Evolutionary conservation across 2,329 filamentous ascomycete genomes (phyloP).

Genomic region (Pseudogymnoascus sp.): DNA sequence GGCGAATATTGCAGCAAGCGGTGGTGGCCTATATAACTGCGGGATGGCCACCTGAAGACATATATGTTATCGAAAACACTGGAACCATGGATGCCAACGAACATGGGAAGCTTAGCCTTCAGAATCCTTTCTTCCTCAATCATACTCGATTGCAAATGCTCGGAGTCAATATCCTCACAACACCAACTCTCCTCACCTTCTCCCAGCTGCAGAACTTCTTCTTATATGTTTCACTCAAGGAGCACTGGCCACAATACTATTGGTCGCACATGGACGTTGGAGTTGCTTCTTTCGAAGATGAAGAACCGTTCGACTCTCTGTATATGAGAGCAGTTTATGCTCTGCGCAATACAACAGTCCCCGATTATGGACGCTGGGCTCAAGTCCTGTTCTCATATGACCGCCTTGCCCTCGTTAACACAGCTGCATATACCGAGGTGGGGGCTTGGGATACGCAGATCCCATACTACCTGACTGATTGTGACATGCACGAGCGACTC

Average conservation of each 20-base stretch:
- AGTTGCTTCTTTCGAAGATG: constrained; percentile 34
- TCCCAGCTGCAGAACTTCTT: constrained; percentile 49
- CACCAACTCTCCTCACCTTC: constrained; percentile 44
- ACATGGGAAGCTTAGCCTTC: constrained; percentile 37
- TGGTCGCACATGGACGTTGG: constrained; percentile 50
- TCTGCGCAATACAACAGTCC: constrained; percentile 12
- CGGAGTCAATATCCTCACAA: constrained; percentile 42
- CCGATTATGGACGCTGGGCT: constrained; percentile 33
- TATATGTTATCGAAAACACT: constrained; percentile 49
- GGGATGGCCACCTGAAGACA: constrained; percentile 45
- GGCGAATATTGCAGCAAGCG: constrained; percentile 45
- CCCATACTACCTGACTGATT: constrained; percentile 49
- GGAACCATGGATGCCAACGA: constrained; percentile 43
- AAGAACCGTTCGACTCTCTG: constrained; percentile 14
- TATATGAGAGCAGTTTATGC: constrained; percentile 17
- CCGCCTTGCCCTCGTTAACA: constrained; percentile 48
- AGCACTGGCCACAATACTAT: constrained; percentile 42
- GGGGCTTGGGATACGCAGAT: constrained; percentile 50
- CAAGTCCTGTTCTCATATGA: constrained; percentile 51
- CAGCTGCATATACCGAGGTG: constrained; percentile 33
- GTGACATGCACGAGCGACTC: constrained; percentile 44
- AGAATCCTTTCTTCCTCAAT: constrained; percentile 50
- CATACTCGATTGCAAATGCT: constrained; percentile 41
- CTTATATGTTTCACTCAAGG: constrained; percentile 36
- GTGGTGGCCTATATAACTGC: constrained; percentile 49